Base-by-base conservation (phyloP, 352 stramenopile genomes). In the Pythium plurisporium region DNA sequence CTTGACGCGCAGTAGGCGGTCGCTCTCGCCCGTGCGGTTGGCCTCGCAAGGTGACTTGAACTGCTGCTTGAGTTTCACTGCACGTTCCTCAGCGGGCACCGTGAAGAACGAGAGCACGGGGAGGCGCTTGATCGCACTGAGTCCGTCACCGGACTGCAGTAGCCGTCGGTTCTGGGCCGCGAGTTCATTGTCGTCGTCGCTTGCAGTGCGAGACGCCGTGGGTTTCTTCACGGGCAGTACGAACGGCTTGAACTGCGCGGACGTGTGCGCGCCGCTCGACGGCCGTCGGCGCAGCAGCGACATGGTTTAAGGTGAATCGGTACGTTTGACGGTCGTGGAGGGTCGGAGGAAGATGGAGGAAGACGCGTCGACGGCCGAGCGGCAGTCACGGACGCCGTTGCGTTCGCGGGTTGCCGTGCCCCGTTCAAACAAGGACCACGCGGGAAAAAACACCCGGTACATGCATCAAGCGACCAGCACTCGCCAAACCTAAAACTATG, bases 41-140 rank as follows among this genome's bases (percentile, higher is more conserved):
- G 68, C 74, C 41, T 71, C 80, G 42, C 79, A 90, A 0, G 83
- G 86, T 42, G 83, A 91, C 61, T 91, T 90, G 68, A 95, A 95
- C 22, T 72, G 76, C 37, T 79, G 70, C 15, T 71, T 74, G 19
- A 95, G 58, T 14, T 71, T 73, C 50, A 85, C 69, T 20, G 77
- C 72, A 19, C 74, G 70, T 22, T 77, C 69, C 43, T 86, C 76
- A 4, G 74, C 55, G 38, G 86, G 74, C 34, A 87, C 73, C 26
- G 84, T 76, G 40, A 95, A 59, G 60, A 95, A 92, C 17, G 83
- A 93, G 36, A 95, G 58, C 55, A 95, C 85, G 17, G 83, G 86
- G 43, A 95, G 72, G 6, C 77, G 72, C 67, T 92, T 93, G 67
- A 94, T 76, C 31, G 76, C 85, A 15, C 59, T 58, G 5, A 70